Evolutionary conservation across 805 yeast genomes (phyloP), one percentile per base, ranked within the genome.

Genomic region (Yarrowia sp.): DNA sequence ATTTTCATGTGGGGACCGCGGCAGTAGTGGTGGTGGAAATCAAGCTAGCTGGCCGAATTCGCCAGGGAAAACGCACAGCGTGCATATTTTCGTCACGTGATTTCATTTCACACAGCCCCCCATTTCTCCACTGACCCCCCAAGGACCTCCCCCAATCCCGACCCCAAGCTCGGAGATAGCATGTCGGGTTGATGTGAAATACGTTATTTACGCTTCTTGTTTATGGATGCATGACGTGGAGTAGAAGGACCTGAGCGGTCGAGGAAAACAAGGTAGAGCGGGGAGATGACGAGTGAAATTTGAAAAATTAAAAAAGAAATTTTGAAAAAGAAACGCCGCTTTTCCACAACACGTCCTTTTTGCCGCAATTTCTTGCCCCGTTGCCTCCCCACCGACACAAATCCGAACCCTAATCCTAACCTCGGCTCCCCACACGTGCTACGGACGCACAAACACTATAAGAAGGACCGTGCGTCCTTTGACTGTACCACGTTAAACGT

Each of bases 381-480:
- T 7, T 24, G 33, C 6, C 20, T n/a, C 10, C 1, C 17, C 44
- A 52, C 46, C 46, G 38, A 39, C 33, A 5, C 20, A 36, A 36
- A 36, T 36, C 61, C 46, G 46, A 58, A 58, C 64, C 50, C 64
- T 58, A 58, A 58, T 42, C 50, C 64, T 24, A 58, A 43, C 64
- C 64, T 58, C 64, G 64, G 64, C 64, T 58, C 64, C 64, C 64
- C 64, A 58, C 64, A 58, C 50, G 64, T 58, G 64, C 50, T 58
- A 19, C 36, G 7, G 43, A 24, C 30, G 30, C 13, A 6, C 10
- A 55, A 53, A 36, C 36, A 40, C 50, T 58, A 58, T 58, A 58
- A 42, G 50, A 42, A 58, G 38, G 33, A 3, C 5, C 3, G 17
- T 14, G 39, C 39, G 40, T 33, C 64, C 61, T 33, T 30, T 30